phyloP scores from a whole-genome alignment of 78 protist species.

The Dictyostelium discoideum region DNA sequence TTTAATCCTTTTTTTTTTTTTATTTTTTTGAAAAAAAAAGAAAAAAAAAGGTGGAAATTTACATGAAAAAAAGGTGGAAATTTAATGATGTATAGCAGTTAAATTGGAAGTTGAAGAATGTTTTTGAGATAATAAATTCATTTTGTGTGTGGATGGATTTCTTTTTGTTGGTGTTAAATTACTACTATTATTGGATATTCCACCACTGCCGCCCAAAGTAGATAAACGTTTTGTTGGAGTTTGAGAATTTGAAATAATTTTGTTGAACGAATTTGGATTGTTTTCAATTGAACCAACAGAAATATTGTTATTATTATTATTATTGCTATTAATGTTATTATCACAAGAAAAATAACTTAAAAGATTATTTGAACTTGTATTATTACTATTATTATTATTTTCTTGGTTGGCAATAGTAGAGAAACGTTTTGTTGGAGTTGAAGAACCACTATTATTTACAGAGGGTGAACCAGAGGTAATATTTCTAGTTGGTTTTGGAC shows the following conservation, averaged over 20 bases:
- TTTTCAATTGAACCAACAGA: not conserved
- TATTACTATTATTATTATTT: not conserved
- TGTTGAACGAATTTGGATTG: conserved; percentile 7
- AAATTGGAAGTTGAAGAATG: not conserved
- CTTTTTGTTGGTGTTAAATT: not conserved
- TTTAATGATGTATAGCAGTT: not conserved
- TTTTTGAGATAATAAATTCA: not conserved
- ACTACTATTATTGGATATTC: not conserved
- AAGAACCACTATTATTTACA: not conserved
- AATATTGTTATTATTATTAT: not conserved
- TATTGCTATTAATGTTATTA: not conserved
- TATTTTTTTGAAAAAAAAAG: too few species aligned
- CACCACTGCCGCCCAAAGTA: not conserved
- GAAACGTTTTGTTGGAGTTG: conserved; percentile 16
- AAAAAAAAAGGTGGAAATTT: not conserved
- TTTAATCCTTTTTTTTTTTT: too few species aligned
- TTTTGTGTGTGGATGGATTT: not conserved
- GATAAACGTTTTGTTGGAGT: conserved; percentile 11
- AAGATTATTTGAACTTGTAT: not conserved
- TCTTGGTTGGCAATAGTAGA: not conserved
- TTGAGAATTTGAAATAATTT: not conserved
- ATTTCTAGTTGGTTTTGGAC: not conserved
- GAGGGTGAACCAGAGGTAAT: not conserved
- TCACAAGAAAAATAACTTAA: not conserved
- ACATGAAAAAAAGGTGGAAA: too few species aligned